Base-by-base conservation (phyloP, 768 basidiomycete species). In the Termitomyces sp. region DNA sequence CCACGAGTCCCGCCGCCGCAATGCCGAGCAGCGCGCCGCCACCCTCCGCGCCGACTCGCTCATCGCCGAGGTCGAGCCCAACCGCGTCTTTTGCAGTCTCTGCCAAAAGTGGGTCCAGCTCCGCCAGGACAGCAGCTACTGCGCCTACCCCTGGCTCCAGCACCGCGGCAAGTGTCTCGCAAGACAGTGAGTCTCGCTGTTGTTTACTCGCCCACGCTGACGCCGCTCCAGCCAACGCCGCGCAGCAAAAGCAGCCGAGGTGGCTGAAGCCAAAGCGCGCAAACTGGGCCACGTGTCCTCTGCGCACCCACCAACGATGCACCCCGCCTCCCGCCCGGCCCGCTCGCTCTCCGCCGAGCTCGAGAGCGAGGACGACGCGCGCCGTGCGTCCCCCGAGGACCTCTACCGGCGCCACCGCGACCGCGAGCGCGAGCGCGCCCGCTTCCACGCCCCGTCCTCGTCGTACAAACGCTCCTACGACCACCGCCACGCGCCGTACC, bases 91-190 rank as follows among this genome's bases (percentile, higher is more conserved):
- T 62, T 92, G 90, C 66, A 75, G 77, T 3, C 69, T 91, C 1
- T 92, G 90, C 67, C 76, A 81, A 65, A 90, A 91, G 70, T 92
- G 90, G 90, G 88, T 92, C 1, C 90, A 91, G 69, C 76, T 92
- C 20, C 70, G 90, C 42, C 88, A 90, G 67, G 89, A 92, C 63
- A 84, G 82, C 59, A 82, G 83, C 10, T 92, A 86, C 68, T 92
- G 89, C 62, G 86, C 89, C 53, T 89, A 90, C 66, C 53, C 53
- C 8, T 44, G 41, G 53, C 26, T 44, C 18, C 39, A 42, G 29
- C 53, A 54, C 6, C 39, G 39, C 5, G 53, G 53, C 7, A 54
- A 54, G 8, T 54, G 53, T 73, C 68, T 88, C 46, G 80, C 82
- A n/a, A 72, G 87, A 65, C 78, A 83, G 88, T 90, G 68, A 66